phyloP scores from a whole-genome alignment of 441 rosid genomes.

The Adansonia rubrostipa region DNA sequence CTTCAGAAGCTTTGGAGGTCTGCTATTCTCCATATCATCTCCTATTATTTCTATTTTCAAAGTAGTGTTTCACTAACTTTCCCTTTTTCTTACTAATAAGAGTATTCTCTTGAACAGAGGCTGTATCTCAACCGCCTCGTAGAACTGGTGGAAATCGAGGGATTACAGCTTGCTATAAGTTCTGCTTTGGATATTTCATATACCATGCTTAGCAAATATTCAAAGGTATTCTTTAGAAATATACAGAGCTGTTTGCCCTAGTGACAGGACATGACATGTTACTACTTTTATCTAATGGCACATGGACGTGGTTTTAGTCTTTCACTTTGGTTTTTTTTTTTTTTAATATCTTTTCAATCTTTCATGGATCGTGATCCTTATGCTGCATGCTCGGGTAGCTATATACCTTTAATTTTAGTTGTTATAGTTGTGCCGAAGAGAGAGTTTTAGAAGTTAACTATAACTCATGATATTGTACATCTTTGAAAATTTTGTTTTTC shows the following conservation, averaged over 20 bases:
- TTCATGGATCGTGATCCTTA: constrained; percentile 15
- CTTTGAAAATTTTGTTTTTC: constrained; percentile 4
- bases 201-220: constrained; percentile 60
- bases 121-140: constrained; percentile 67
- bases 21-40: constrained; percentile 35
- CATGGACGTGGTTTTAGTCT: not conserved
- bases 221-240: constrained; percentile 54
- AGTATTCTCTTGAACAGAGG: constrained; percentile 49
- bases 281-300: not conserved
- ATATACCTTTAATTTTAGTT: not conserved
- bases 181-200: constrained; percentile 73
- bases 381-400: constrained; percentile 14
- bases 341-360: constrained; percentile 4
- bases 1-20: constrained; percentile 82
- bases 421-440: not conserved
- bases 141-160: constrained; percentile 82
- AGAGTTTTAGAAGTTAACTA: not conserved
- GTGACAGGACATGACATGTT: not conserved
- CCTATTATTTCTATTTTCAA: constrained; percentile 24
- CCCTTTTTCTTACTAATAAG: constrained; percentile 31
- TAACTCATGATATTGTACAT: not conserved
- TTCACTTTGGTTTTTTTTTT: not conserved
- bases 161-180: constrained; percentile 74
- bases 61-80: constrained; percentile 7
- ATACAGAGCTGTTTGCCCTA: not conserved